phyloP scores from a whole-genome alignment of 139 green algal species.

The Chlamydomonas sphaeroides region DNA sequence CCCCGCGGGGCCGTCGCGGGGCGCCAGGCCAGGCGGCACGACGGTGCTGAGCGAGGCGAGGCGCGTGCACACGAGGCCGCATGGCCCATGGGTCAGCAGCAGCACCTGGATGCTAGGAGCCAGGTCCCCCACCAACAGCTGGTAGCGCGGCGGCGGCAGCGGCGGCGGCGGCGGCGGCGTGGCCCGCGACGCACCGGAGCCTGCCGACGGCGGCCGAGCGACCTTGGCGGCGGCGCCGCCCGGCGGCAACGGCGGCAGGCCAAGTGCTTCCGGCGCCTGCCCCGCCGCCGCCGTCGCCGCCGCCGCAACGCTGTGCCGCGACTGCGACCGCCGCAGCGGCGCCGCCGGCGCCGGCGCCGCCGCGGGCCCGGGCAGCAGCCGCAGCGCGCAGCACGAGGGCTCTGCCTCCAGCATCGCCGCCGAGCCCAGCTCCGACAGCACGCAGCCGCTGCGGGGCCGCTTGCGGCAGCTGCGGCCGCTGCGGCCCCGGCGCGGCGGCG shows the following conservation, averaged over 20 bases:
- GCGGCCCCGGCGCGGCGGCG: neutral
- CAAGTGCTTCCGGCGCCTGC: neutral
- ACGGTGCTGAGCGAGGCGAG: neutral
- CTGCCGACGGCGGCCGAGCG: too few relatives aligned
- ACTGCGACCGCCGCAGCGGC: neutral
- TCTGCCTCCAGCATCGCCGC: neutral
- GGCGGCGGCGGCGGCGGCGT: neutral
- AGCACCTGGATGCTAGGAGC: constrained; percentile 11
- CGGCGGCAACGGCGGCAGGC: neutral
- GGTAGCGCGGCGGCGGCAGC: neutral
- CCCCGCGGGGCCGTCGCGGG: neutral
- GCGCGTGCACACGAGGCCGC: neutral
- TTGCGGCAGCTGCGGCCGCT: constrained; percentile 17
- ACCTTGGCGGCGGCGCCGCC: too few relatives aligned
- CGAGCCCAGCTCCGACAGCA: neutral
- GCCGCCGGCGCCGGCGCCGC: neutral
- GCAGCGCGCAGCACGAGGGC: constrained; percentile 27
- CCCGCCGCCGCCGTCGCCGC: neutral
- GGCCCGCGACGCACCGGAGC: too few relatives aligned
- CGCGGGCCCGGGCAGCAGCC: neutral
- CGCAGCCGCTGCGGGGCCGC: constrained; percentile 8
- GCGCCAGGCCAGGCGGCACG: neutral
- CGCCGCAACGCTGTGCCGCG: neutral
- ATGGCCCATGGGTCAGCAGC: constrained; percentile 23
- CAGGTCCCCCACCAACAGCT: constrained; percentile 22